Percentiles rank a stretch among this genome's conserved stretches.
phyloP scores from a whole-genome alignment of 257 asterid genomes.

The Solanum sitiens region DNA sequence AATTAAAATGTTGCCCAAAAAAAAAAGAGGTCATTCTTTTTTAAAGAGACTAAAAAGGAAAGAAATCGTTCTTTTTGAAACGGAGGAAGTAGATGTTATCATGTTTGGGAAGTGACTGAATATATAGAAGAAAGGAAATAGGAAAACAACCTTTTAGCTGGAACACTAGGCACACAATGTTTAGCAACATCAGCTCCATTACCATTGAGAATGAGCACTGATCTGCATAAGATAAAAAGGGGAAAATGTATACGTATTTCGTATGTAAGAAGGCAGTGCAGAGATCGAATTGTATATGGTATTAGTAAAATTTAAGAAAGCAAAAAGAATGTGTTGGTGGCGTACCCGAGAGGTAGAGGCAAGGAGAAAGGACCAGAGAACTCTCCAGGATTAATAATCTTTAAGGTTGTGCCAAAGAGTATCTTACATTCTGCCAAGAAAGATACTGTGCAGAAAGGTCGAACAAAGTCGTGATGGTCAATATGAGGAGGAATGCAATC shows the following conservation, averaged over 20 bases:
- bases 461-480: slow-evolving; percentile 73
- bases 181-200: slow-evolving; percentile 88
- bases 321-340: not conserved
- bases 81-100: too few species aligned
- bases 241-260: not conserved
- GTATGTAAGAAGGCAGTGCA: not conserved
- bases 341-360: slow-evolving; percentile 77
- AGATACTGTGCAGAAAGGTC: slow-evolving; percentile 84
- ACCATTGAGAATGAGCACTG: slow-evolving; percentile 68
- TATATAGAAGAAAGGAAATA: not conserved
- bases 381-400: slow-evolving; percentile 61
- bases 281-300: not conserved
- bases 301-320: not conserved
- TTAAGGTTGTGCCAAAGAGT: slow-evolving; percentile 56
- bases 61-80: too few species aligned
- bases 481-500: slow-evolving; percentile 96
- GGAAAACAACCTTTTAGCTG: slow-evolving; percentile 43
- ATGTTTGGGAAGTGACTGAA: too few species aligned
- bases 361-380: slow-evolving; percentile 53
- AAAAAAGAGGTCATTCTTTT: too few species aligned
- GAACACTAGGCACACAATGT: slow-evolving; percentile 78
- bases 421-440: slow-evolving; percentile 72
- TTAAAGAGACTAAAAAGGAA: too few species aligned
- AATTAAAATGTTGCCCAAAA: too few species aligned
- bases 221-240: slow-evolving; percentile 21